Conservation (phyloP, 192 early-diverging fungal genomes). For the Diversispora epigaea region DNA sequence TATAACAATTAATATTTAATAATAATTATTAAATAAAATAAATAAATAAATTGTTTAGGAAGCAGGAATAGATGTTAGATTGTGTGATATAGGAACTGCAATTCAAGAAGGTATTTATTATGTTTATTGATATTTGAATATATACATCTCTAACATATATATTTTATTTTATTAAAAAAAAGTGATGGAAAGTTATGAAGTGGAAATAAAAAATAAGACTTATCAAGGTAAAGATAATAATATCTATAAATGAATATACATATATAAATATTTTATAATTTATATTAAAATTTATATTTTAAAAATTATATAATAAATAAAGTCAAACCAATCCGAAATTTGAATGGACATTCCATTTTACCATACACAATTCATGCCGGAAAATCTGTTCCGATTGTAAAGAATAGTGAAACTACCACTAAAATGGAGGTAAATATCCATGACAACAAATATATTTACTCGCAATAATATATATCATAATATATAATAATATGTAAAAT, state of each 20-base stretch:
- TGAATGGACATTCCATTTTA: constrained; percentile 94
- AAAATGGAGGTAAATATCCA: constrained; percentile 74
- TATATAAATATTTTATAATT: not conserved
- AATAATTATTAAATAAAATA: constrained; percentile 54
- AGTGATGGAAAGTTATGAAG: constrained; percentile 98
- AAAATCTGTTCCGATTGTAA: constrained; percentile 95
- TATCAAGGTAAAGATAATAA: constrained; percentile 57
- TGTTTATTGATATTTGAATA: not conserved
- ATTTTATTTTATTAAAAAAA: not conserved
- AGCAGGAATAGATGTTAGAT: constrained; percentile 95
- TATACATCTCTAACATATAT: not conserved
- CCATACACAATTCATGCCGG: constrained; percentile 90
- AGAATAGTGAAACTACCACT: constrained; percentile 72
- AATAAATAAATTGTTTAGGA: constrained; percentile 44
- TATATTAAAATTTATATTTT: not conserved
- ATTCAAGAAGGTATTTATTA: constrained; percentile 69
- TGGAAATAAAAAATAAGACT: constrained; percentile 90
- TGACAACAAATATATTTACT: not conserved
- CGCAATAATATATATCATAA: not conserved
- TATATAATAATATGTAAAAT: not conserved
- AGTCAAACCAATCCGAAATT: constrained; percentile 93
- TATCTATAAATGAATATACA: not conserved
- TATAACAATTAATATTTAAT: constrained; percentile 51
- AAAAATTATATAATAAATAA: not conserved
- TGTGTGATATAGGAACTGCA: constrained; percentile 93